Evolutionary conservation across 345 rosid species (phyloP).

Genomic region (Eucalyptus leucophloia): DNA sequence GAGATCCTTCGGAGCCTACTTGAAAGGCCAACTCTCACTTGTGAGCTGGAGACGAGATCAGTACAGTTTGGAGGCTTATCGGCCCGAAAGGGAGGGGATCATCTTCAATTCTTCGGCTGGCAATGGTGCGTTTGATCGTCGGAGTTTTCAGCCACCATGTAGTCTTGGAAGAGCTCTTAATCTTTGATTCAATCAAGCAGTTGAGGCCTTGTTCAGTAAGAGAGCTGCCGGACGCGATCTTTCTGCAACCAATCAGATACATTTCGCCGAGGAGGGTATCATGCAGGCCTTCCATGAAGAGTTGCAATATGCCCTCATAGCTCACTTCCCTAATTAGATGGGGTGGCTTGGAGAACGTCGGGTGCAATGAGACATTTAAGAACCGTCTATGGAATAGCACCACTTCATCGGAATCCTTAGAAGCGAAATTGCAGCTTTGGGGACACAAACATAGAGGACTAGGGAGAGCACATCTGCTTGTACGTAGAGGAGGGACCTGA

Average conservation of each 20-base stretch:
- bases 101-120: not conserved
- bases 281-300: conserved; percentile 1
- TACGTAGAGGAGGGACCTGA: too few species aligned
- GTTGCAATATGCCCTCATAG: not conserved
- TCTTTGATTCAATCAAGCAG: not conserved
- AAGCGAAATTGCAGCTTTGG: not conserved
- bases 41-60: not conserved
- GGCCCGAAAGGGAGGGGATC: not conserved
- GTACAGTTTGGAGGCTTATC: not conserved
- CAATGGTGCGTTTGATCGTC: not conserved
- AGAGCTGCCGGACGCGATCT: not conserved
- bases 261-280: not conserved
- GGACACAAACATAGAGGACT: not conserved
- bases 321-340: not conserved
- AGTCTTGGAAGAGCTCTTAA: not conserved
- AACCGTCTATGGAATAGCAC: not conserved
- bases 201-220: not conserved
- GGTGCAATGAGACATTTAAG: not conserved
- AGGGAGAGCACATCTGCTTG: not conserved
- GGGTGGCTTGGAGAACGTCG: not conserved
- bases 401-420: too few species aligned
- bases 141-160: not conserved
- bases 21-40: not conserved
- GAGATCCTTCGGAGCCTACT: not conserved
- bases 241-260: conserved; percentile 3